A percentile compares a stretch with the other conserved stretches of the same genome.
phyloP scores from a whole-genome alignment of 345 rosid genomes.

The Populus alba region DNA sequence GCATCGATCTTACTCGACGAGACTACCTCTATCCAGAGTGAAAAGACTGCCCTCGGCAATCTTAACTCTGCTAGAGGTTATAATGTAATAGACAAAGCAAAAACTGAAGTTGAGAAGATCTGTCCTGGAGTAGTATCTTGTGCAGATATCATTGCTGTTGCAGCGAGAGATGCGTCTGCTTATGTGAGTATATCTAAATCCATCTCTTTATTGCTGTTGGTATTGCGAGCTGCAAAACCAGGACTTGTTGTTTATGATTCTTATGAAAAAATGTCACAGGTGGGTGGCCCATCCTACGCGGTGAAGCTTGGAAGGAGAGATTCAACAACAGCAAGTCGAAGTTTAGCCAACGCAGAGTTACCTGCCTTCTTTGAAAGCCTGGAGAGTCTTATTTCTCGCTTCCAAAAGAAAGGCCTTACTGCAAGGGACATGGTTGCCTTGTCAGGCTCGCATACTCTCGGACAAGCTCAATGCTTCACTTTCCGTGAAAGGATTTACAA shows the following conservation, averaged over 20 bases:
- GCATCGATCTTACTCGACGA: neutral
- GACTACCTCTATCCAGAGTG: neutral
- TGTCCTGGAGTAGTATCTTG: neutral
- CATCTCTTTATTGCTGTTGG: neutral
- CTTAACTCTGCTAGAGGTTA: neutral
- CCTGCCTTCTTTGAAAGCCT: constrained; percentile 18
- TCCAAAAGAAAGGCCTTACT: constrained; percentile 26
- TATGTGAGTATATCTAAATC: neutral
- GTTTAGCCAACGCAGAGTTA: constrained; percentile 21
- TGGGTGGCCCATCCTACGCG: neutral
- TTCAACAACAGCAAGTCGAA: neutral
- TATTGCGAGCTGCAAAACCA: neutral
- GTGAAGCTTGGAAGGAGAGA: neutral
- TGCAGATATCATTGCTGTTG: neutral
- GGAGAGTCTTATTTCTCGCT: constrained; percentile 13
- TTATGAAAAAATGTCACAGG: neutral
- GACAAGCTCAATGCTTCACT: constrained; percentile 4
- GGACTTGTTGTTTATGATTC: too few species aligned
- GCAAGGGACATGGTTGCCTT: constrained; percentile 35
- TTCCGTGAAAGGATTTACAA: neutral
- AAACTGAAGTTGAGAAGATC: neutral
- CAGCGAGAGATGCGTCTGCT: neutral
- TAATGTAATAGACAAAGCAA: neutral
- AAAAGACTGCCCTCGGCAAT: neutral
- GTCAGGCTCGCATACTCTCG: constrained; percentile 8